These are phyloP conservation scores for Cordyceps farinosa DNA, from an alignment of 2,329 filamentous ascomycete species.

Conservation along the genomic window DNA sequence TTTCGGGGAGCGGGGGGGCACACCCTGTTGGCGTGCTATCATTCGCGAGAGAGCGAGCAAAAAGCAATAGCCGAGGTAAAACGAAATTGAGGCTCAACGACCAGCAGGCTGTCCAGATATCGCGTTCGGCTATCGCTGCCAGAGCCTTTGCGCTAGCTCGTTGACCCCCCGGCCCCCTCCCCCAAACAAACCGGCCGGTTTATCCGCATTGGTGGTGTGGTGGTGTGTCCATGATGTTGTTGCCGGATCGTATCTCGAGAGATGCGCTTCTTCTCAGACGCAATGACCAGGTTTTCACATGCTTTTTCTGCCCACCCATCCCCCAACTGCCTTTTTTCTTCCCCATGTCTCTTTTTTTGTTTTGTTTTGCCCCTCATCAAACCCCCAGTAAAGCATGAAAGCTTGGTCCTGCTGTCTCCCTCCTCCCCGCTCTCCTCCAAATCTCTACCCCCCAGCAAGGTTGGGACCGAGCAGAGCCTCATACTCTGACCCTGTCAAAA, in stretches of 20 bases:
- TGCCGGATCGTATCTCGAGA: not conserved
- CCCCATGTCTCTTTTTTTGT: not conserved
- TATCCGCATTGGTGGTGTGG: slow-evolving; percentile 2
- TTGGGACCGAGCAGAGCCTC: not conserved
- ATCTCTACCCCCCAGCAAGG: not conserved
- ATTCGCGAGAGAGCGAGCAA: not conserved
- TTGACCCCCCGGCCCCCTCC: not conserved
- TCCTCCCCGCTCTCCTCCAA: not conserved
- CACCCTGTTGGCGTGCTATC: slow-evolving; percentile 1
- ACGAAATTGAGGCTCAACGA: not conserved
- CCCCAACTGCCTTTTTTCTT: too few species aligned
- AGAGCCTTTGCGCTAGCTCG: not conserved
- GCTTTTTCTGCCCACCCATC: not conserved
- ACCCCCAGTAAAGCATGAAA: not conserved
- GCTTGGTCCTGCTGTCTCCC: not conserved
- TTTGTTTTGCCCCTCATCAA: not conserved
- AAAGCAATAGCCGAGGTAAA: slow-evolving; percentile 1
- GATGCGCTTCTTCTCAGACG: not conserved
- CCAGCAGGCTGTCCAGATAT: not conserved
- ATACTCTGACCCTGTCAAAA: not conserved
- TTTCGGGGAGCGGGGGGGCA: not conserved
- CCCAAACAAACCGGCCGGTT: not conserved
- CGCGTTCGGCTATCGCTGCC: slow-evolving; percentile 14
- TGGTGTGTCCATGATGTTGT: too few species aligned
- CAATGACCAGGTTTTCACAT: slow-evolving; percentile 3